A percentile compares a stretch with the other conserved stretches of the same genome.
phyloP scores from a whole-genome alignment of 768 basidiomycete genomes.

The Kwoniella mangroviensis region DNA sequence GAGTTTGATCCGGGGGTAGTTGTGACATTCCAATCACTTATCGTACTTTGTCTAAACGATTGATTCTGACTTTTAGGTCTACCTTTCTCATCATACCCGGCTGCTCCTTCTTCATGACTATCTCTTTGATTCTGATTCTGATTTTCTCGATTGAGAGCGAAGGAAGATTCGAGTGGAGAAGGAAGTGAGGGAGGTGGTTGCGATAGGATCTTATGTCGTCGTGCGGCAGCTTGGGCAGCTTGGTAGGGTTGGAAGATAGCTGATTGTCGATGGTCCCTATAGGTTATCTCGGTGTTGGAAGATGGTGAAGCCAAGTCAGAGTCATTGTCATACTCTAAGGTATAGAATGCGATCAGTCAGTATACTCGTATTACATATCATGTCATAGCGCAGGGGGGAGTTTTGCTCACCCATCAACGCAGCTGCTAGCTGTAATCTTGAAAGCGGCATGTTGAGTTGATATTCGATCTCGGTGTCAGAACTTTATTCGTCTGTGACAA shows the following conservation, averaged over 20 bases:
- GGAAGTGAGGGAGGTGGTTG: constrained; percentile 21
- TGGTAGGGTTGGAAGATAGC: constrained; percentile 39
- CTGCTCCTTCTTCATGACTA: background rate
- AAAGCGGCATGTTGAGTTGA: constrained; percentile 13
- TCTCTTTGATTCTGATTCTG: background rate
- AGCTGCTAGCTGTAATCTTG: constrained; percentile 26
- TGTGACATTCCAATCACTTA: constrained; percentile 7
- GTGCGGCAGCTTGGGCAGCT: constrained; percentile 19
- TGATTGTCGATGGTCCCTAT: constrained; percentile 30
- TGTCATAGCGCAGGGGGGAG: background rate
- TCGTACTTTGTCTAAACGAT: constrained; percentile 6
- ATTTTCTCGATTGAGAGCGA: background rate
- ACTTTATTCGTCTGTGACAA: background rate
- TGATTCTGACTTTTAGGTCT: constrained; percentile 11
- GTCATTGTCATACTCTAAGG: constrained; percentile 87
- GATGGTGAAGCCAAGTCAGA: constrained; percentile 68
- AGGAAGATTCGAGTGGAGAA: constrained; percentile 11
- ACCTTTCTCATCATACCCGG: background rate
- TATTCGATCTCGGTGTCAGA: too few relatives aligned
- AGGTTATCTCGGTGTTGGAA: background rate
- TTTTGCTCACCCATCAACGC: constrained; percentile 21
- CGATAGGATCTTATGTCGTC: constrained; percentile 15
- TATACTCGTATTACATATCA: too few relatives aligned
- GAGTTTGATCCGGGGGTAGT: background rate
- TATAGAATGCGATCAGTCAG: too few relatives aligned